phyloP scores from a whole-genome alignment of 139 green algal species.

The Volvox reticuliferus region DNA sequence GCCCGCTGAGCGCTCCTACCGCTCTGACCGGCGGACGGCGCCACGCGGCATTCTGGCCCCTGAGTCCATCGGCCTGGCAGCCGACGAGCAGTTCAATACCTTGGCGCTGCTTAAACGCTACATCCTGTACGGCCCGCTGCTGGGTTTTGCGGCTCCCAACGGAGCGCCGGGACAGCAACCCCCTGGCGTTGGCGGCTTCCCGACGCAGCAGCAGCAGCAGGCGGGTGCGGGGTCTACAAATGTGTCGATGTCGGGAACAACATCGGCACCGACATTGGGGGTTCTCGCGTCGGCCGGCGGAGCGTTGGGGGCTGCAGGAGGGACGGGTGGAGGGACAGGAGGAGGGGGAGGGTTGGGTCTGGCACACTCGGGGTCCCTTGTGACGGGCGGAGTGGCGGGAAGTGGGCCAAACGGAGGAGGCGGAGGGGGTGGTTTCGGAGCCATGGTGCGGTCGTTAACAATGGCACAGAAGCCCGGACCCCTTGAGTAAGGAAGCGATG shows the following conservation, averaged over 20 bases:
- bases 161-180: background rate
- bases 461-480: too few relatives aligned
- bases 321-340: background rate
- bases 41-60: constrained; percentile 39
- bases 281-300: background rate
- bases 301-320: background rate
- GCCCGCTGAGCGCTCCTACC: constrained; percentile 25
- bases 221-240: background rate
- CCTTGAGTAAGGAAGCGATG: too few relatives aligned
- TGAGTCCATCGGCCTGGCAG: constrained; percentile 47
- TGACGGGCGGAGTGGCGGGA: background rate
- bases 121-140: constrained; percentile 41
- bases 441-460: background rate
- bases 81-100: constrained; percentile 51
- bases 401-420: background rate
- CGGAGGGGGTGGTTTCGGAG: background rate
- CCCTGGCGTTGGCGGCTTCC: too few relatives aligned
- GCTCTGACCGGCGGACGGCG: background rate
- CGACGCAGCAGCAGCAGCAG: background rate
- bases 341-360: background rate
- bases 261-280: background rate
- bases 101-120: constrained; percentile 51
- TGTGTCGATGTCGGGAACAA: constrained; percentile 1
- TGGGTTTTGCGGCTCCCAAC: constrained; percentile 9
- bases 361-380: background rate